Conservation (phyloP, 805 yeast species). For the Hanseniaspora nectarophila region DNA sequence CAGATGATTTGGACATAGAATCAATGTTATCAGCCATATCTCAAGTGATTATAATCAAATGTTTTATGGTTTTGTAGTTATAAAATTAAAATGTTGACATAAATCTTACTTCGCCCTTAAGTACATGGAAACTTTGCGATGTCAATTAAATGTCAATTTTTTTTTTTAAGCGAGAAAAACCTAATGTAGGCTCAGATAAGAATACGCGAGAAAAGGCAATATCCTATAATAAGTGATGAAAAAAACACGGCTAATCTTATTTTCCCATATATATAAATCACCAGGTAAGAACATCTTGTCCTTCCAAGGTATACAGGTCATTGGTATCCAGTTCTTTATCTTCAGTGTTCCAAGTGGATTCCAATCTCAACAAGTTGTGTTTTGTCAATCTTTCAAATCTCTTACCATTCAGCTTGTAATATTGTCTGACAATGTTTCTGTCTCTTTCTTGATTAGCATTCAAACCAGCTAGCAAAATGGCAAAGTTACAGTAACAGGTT, state of each 20-base stretch:
- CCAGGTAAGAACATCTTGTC: slow-evolving; percentile 27
- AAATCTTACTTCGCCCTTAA: too few species aligned
- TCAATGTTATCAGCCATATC: not conserved
- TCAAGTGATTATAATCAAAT: too few species aligned
- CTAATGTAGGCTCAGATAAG: too few species aligned
- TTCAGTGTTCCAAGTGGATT: slow-evolving; percentile 27
- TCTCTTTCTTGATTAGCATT: slow-evolving; percentile 29
- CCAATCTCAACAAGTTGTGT: slow-evolving; percentile 27
- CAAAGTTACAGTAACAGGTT: slow-evolving; percentile 30
- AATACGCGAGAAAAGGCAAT: too few species aligned
- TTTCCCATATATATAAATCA: not conserved
- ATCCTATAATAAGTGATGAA: too few species aligned
- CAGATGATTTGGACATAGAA: not conserved
- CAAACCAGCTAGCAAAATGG: slow-evolving; percentile 28
- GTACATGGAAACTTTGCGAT: too few species aligned
- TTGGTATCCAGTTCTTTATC: slow-evolving; percentile 13
- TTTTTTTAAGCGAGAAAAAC: too few species aligned
- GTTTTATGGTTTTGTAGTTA: too few species aligned
- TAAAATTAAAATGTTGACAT: too few species aligned
- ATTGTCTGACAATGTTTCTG: slow-evolving; percentile 24
- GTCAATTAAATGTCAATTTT: too few species aligned
- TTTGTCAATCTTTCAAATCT: slow-evolving; percentile 27
- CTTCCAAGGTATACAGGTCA: slow-evolving; percentile 24
- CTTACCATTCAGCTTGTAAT: slow-evolving; percentile 26
- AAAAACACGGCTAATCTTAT: too few species aligned